Evolutionary conservation across 2,329 filamentous ascomycete species (phyloP).

Genomic region (Fusarium nygamai): DNA sequence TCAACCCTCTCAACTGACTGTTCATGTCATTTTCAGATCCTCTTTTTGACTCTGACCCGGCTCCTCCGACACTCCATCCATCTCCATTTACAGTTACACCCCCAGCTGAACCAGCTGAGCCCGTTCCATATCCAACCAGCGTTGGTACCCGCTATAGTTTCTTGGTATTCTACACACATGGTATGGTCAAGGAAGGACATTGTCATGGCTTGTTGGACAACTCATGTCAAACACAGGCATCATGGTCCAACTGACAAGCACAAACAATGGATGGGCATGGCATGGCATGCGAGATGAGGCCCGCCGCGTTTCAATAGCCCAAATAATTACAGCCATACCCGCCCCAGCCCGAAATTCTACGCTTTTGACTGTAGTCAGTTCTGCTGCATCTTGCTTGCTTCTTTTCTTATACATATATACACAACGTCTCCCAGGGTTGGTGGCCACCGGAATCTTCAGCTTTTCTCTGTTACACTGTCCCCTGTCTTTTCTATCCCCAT

Average conservation of each 20-base stretch:
- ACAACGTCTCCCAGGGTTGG: conserved; percentile 34
- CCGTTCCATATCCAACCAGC: conserved; percentile 26
- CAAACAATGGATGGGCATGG: conserved; percentile 24
- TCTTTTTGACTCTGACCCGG: conserved; percentile 3
- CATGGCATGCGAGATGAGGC: conserved; percentile 41
- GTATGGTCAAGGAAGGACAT: conserved; percentile 21
- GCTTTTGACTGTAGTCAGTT: conserved; percentile 29
- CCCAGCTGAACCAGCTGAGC: conserved; percentile 28
- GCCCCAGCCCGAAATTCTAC: conserved; percentile 36
- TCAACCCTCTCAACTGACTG: conserved; percentile 16
- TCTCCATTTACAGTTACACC: not conserved
- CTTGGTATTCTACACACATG: not conserved
- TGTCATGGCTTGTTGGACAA: conserved; percentile 20
- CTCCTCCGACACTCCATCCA: conserved; percentile 18
- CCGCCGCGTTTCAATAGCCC: conserved; percentile 38
- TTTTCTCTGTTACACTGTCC: conserved; percentile 28
- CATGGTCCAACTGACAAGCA: conserved; percentile 13
- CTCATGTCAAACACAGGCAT: conserved; percentile 29
- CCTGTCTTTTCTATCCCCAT: conserved; percentile 23
- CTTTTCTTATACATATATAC: conserved; percentile 38
- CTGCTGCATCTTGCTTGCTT: conserved; percentile 38
- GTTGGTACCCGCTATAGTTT: conserved; percentile 23
- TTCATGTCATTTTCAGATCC: not conserved
- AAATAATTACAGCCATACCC: conserved; percentile 32
- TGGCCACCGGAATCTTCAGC: conserved; percentile 35